Evolutionary conservation across 2,329 filamentous ascomycete genomes (phyloP).

Genomic region (Nigrospora sphaerica): DNA sequence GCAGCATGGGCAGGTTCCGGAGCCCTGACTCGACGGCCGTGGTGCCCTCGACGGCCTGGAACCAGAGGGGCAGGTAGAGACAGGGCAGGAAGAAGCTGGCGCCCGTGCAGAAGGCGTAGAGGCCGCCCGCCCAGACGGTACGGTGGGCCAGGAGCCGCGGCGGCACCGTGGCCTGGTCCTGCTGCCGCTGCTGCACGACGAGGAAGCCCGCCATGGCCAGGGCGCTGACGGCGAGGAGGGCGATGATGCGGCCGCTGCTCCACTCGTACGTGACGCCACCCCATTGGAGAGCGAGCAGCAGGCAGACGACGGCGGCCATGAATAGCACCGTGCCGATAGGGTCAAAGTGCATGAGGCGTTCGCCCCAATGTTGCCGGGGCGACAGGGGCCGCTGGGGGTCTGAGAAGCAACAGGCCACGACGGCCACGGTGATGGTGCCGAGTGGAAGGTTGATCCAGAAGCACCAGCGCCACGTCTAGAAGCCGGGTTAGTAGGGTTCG

Average conservation of each 20-base stretch:
- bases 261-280: constrained; percentile 29
- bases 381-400: constrained; percentile 5
- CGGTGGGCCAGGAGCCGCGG: constrained; percentile 29
- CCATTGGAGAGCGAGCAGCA: constrained; percentile 41
- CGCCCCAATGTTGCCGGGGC: constrained; percentile 5
- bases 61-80: constrained; percentile 25
- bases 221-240: constrained; percentile 22
- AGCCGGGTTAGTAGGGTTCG: background rate
- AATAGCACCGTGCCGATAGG: constrained; percentile 17
- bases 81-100: constrained; percentile 20
- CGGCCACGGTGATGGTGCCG: constrained; percentile 17
- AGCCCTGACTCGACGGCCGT: constrained; percentile 26
- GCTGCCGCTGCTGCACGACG: constrained; percentile 24
- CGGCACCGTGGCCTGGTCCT: constrained; percentile 31
- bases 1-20: constrained; percentile 24
- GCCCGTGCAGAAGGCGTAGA: constrained; percentile 27
- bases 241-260: constrained; percentile 24
- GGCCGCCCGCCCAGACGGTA: constrained; percentile 20
- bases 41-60: constrained; percentile 23
- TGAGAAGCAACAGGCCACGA: constrained; percentile 16
- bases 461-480: constrained; percentile 22
- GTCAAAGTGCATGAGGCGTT: constrained; percentile 17
- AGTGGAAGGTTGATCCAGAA: constrained; percentile 25
- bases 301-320: constrained; percentile 30
- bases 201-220: constrained; percentile 24